Evolutionary conservation across 352 stramenopile species (phyloP), one percentile per base, ranked within the genome.

Genomic region (Pythium rishiriense): DNA sequence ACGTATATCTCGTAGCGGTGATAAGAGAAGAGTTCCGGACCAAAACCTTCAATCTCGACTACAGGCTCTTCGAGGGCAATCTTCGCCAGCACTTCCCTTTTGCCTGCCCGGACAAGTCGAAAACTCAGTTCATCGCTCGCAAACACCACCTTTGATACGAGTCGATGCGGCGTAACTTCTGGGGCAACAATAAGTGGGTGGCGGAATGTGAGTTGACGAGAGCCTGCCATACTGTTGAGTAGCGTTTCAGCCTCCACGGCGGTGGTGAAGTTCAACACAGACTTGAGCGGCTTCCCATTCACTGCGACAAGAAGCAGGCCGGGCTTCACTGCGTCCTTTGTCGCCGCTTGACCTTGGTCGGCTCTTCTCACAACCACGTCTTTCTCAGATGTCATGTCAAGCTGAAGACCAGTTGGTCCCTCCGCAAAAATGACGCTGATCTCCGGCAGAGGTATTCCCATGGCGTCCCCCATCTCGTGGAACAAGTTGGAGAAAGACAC

Each of bases 381-480:
- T 45, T 70, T 76, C 14, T 71, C 74, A 28, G 67, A 50, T 21
- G 72, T 63, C 33, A 88, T 35, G 19, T 88, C 71, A 35, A 96
- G 75, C 10, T 81, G 51, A 19, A 96, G 62, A 0, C 88, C 88
- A 15, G 79, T 90, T 3, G 74, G 75, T 17, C 88, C 88, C 48
- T 79, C 71, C 1, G 70, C 67, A 64, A 96, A 93, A 10, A 66
- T 42, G 12, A 95, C 80, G 45, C 71, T 94, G 43, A 96, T 91
- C 50, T 96, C 87, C 19, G 86, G 85, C 3, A 93, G 68, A 11
- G 84, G 81, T n/a, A 95, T 89, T 0, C 83, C 83, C 62, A 92
- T 83, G 10, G 76, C 83, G 57, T 93, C 74, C 12, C 85, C 80
- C 58, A 93, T 72, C 43, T 84, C 85, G 52, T 91, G 83, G 0